Percentiles rank a stretch among this genome's conserved stretches.
Evolutionary conservation across 352 stramenopile species (phyloP).

Genomic region (Phytopythium chamaehyphon): DNA sequence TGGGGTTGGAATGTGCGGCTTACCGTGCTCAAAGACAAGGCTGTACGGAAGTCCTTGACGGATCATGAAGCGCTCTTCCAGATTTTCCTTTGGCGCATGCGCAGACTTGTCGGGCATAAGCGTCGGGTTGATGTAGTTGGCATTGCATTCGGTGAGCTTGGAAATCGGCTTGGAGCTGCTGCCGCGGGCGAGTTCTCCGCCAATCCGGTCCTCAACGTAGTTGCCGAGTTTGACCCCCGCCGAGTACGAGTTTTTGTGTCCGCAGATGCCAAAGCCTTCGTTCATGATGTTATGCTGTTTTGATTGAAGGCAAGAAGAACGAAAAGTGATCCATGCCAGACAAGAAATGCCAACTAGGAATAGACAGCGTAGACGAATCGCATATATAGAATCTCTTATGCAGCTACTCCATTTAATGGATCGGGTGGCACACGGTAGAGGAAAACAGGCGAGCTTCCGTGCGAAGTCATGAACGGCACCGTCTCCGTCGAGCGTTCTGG

Average conservation of each 20-base stretch:
- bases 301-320: background rate
- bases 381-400: too few relatives aligned
- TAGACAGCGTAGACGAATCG: too few relatives aligned
- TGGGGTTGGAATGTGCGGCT: conserved; percentile 31
- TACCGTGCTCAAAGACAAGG: conserved; percentile 69
- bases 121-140: conserved; percentile 49
- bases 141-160: conserved; percentile 40
- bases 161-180: conserved; percentile 35
- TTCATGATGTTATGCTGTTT: conserved; percentile 22
- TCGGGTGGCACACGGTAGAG: conserved; percentile 33
- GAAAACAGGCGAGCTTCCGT: conserved; percentile 40
- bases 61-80: conserved; percentile 42
- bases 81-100: conserved; percentile 44
- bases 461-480: conserved; percentile 60
- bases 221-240: conserved; percentile 76
- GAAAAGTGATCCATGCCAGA: too few relatives aligned
- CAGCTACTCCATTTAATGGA: background rate
- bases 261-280: conserved; percentile 66
- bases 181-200: conserved; percentile 34
- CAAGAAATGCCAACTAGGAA: too few relatives aligned
- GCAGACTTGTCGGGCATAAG: conserved; percentile 54
- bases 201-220: conserved; percentile 80
- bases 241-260: conserved; percentile 82
- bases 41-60: conserved; percentile 62
- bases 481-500: conserved; percentile 31